Percentiles rank a stretch among this genome's conserved stretches.
These are phyloP conservation scores for Chrysophaeum taylorii DNA, from an alignment of 352 stramenopile species.

Conservation along the genomic window DNA sequence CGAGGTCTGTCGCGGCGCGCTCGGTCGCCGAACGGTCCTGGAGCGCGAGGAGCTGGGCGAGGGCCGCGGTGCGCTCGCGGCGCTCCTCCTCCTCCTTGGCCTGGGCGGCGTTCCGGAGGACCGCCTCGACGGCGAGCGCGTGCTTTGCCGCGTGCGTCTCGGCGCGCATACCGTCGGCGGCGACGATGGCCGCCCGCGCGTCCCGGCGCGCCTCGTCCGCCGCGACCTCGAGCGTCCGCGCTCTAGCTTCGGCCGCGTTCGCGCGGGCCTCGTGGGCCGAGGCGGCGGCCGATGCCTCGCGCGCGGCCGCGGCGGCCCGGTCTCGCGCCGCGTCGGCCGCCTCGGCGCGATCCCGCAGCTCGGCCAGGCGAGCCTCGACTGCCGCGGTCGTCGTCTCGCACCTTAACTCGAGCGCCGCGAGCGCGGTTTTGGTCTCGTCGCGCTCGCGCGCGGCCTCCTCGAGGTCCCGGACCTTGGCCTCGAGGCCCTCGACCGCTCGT, in stretches of 20 bases:
- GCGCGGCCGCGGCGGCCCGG: background rate
- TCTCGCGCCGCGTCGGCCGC: background rate
- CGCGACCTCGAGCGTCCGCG: background rate
- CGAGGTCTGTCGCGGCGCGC: conserved; percentile 21
- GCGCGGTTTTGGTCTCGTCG: no score
- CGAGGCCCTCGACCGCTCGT: background rate
- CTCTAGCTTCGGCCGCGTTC: background rate
- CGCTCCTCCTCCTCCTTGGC: conserved; percentile 31
- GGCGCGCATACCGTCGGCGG: background rate
- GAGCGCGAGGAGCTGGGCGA: conserved; percentile 31
- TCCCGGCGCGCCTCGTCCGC: background rate
- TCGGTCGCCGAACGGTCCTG: conserved; percentile 21
- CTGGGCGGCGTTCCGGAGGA: conserved; percentile 27
- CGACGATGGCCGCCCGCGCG: background rate
- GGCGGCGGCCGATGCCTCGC: background rate
- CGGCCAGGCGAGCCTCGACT: background rate
- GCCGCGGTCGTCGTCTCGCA: background rate
- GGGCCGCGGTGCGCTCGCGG: conserved; percentile 29
- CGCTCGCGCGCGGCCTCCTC: background rate
- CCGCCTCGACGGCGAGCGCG: conserved; percentile 26
- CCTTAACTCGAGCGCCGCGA: background rate
- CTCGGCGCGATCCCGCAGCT: background rate
- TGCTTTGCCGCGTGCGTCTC: background rate
- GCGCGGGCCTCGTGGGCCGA: background rate
- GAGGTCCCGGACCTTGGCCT: background rate